A percentile compares a stretch with the other conserved stretches of the same genome.
These are phyloP conservation scores for Nakazawaea wyomingensis DNA, from an alignment of 805 yeast species.

Conservation along the genomic window DNA sequence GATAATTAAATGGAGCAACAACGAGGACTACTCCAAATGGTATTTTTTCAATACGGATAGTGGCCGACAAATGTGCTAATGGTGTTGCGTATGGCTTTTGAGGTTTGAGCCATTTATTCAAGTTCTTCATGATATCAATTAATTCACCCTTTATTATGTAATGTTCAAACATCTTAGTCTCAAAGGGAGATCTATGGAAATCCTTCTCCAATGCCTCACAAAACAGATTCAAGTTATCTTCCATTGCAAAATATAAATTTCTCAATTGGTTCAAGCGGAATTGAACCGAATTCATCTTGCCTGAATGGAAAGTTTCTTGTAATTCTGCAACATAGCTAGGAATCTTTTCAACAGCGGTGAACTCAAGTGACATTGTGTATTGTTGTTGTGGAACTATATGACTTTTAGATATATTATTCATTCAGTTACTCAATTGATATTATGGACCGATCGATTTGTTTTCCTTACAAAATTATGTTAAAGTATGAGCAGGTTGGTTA, in stretches of 20 bases:
- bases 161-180: slow-evolving; percentile 58
- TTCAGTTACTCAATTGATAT: no score
- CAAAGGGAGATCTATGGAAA: slow-evolving; percentile 59
- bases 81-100: slow-evolving; percentile 35
- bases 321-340: slow-evolving; percentile 40
- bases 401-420: not conserved
- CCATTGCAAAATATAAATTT: slow-evolving; percentile 57
- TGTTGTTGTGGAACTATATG: no score
- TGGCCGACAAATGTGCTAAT: slow-evolving; percentile 21
- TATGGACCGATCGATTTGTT: no score
- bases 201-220: slow-evolving; percentile 59
- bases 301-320: slow-evolving; percentile 34
- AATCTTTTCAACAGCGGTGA: slow-evolving; percentile 46
- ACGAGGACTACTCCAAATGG: slow-evolving; percentile 67
- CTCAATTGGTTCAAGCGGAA: slow-evolving; percentile 60
- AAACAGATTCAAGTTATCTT: slow-evolving; percentile 51
- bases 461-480: no score
- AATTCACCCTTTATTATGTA: slow-evolving; percentile 49
- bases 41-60: slow-evolving; percentile 29
- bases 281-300: slow-evolving; percentile 46
- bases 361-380: slow-evolving; percentile 21
- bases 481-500: no score
- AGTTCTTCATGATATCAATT: slow-evolving; percentile 48
- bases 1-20: slow-evolving; percentile 79
- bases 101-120: slow-evolving; percentile 59